These are phyloP conservation scores for Calonectria montana DNA, from an alignment of 2,329 filamentous ascomycete species.

Conservation along the genomic window DNA sequence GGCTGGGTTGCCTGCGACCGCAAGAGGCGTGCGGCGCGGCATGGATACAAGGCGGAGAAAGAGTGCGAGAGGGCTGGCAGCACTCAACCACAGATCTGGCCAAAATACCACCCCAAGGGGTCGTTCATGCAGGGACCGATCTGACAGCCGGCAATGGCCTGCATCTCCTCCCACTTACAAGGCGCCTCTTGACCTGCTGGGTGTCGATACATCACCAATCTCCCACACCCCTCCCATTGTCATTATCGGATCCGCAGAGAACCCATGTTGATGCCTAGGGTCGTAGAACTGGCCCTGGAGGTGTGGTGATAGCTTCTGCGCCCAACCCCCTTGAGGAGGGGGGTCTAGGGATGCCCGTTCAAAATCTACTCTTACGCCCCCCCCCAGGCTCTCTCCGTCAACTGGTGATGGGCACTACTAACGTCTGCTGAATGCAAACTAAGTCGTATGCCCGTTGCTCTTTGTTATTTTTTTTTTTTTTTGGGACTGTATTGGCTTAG, in stretches of 20 bases:
- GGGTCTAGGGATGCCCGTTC: neutral
- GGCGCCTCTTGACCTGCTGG: neutral
- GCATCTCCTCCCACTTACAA: neutral
- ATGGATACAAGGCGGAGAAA: slow-evolving; percentile 12
- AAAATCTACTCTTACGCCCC: slow-evolving; percentile 1
- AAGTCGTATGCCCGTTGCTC: slow-evolving; percentile 18
- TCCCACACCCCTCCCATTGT: slow-evolving; percentile 18
- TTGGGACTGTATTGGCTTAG: slow-evolving; percentile 16
- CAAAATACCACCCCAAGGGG: slow-evolving; percentile 31
- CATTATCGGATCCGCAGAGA: slow-evolving; percentile 27
- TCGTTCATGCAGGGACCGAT: slow-evolving; percentile 37
- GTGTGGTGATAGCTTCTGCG: slow-evolving; percentile 21
- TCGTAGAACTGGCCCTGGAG: slow-evolving; percentile 20
- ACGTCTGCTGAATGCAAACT: slow-evolving; percentile 19
- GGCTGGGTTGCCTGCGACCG: neutral
- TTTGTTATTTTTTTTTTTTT: slow-evolving; percentile 33
- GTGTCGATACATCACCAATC: neutral
- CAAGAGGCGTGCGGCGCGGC: neutral
- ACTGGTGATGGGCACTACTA: slow-evolving; percentile 19
- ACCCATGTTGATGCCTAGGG: slow-evolving; percentile 15
- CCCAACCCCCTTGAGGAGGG: neutral
- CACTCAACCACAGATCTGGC: slow-evolving; percentile 6
- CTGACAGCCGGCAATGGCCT: slow-evolving; percentile 10
- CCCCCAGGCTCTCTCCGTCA: neutral
- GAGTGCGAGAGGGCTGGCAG: slow-evolving; percentile 23